Evolutionary conservation across 2,329 filamentous ascomycete genomes (phyloP), one percentile per base, ranked within the genome.

Genomic region (Exophiala bonariae): DNA sequence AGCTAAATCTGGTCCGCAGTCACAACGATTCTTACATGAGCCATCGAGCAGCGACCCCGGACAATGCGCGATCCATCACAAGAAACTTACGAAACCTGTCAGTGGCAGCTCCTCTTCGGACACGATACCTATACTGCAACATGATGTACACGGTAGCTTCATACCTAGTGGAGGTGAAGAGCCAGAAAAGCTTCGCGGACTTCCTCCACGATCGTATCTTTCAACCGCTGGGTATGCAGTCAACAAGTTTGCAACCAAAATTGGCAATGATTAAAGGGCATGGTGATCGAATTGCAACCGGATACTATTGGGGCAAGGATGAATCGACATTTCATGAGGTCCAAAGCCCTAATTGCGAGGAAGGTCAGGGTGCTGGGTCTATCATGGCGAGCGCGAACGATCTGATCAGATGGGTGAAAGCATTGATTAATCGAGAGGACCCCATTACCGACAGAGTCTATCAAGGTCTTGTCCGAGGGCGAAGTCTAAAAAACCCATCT

Each of bases 61-160:
- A 70, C 54, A 62, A 57, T 2, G 60, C 66, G 1, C 62, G 55
- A 28, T 70, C 71, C 1, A 49, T 71, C 0, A 69, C 72, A 7
- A 64, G 72, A 19, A 71, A 69, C 14, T 52, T 80, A 18, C 66
- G 77, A 3, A 57, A 77, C 50, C 60, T 81, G 13, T 67, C 71
- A 2, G 54, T 75, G 51, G 66, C 65, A 1, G 60, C 62, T 5
- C 72, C 77, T 51, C 67, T 76, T 4, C 66, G 79, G 2, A 65
- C 67, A 26, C 23, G 23, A 11, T 26, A 66, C 45, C 65, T 73
- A 48, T 80, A 81, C 57, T 71, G 66, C 58, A 80, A 81, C 57
- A 63, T 71, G 46, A 78, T 79, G 69, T 81, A 68, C 55, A 64
- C 64, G 1, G 66, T 66, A 1, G 66, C 70, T 2, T 70, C 69